phyloP scores from a whole-genome alignment of 164 flowering plant genomes.

The Tinospora cordifolia region DNA sequence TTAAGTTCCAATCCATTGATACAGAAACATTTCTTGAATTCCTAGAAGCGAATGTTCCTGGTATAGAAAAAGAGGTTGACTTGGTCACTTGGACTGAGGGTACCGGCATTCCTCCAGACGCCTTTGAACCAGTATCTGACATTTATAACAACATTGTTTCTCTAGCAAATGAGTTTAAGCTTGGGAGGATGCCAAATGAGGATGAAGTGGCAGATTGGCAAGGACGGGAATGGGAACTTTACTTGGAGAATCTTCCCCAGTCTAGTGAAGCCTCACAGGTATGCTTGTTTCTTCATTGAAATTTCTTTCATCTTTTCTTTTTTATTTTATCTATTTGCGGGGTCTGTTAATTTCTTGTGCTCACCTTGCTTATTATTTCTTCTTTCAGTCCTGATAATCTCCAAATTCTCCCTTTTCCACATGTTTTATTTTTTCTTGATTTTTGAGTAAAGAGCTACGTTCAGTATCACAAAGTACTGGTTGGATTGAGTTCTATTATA shows the following conservation, averaged over 20 bases:
- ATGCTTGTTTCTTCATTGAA: neutral
- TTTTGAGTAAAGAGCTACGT: no score
- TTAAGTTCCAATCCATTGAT: constrained; percentile 89
- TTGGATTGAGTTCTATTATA: no score
- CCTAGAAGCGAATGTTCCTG: constrained; percentile 71
- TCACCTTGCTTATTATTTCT: neutral
- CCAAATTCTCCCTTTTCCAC: neutral
- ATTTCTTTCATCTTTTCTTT: neutral
- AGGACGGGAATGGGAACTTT: constrained; percentile 22
- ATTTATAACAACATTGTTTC: constrained; percentile 67
- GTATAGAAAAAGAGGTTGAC: constrained; percentile 73
- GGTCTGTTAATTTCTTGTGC: neutral
- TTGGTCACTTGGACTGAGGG: constrained; percentile 78
- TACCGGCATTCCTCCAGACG: constrained; percentile 88
- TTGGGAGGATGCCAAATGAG: constrained; percentile 80
- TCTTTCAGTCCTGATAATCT: neutral
- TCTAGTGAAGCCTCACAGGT: constrained; percentile 65
- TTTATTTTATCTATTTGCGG: neutral
- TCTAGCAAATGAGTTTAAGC: constrained; percentile 67
- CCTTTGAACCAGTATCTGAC: constrained; percentile 75
- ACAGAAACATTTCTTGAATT: constrained; percentile 77
- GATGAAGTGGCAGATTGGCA: constrained; percentile 89
- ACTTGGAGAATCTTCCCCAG: constrained; percentile 18
- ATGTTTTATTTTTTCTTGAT: neutral
- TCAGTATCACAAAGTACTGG: no score